Evolutionary conservation across 2,329 filamentous ascomycete genomes (phyloP).

Genomic region (Neofusicoccum ribis): DNA sequence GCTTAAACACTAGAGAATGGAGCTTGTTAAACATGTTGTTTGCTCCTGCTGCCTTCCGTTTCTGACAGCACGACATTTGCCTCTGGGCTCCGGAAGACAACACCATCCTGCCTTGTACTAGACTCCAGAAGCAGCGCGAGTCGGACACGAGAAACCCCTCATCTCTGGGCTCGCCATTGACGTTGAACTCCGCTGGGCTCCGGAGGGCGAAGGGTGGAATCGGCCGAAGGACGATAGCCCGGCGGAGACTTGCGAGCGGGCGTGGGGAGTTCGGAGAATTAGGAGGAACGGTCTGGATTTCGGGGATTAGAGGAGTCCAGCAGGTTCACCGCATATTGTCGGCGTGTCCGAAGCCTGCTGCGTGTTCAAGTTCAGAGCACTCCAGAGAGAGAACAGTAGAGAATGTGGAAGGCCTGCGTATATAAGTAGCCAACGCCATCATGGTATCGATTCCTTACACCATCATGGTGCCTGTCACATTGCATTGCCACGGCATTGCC

Average conservation of each 20-base stretch:
- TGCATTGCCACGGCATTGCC: background rate
- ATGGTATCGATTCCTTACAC: background rate
- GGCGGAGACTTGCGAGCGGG: no score
- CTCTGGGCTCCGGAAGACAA: background rate
- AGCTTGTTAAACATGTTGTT: background rate
- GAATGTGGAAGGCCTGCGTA: background rate
- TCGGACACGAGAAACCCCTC: background rate
- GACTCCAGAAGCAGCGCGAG: background rate
- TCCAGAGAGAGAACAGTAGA: background rate
- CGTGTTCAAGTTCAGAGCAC: no score
- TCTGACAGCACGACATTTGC: background rate
- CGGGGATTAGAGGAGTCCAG: no score
- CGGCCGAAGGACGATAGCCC: background rate
- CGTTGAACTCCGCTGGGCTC: background rate
- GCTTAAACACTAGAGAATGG: background rate
- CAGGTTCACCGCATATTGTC: no score
- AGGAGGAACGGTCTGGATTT: no score
- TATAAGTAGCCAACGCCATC: constrained; percentile 8
- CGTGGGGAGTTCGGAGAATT: no score
- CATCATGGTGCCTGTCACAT: background rate
- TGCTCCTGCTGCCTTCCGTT: background rate
- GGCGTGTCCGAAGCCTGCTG: no score
- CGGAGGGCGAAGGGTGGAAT: background rate
- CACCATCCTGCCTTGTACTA: background rate
- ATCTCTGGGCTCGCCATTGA: background rate